Base-by-base conservation (phyloP, 257 asterid genomes). In the Gynochthodes officinalis region DNA sequence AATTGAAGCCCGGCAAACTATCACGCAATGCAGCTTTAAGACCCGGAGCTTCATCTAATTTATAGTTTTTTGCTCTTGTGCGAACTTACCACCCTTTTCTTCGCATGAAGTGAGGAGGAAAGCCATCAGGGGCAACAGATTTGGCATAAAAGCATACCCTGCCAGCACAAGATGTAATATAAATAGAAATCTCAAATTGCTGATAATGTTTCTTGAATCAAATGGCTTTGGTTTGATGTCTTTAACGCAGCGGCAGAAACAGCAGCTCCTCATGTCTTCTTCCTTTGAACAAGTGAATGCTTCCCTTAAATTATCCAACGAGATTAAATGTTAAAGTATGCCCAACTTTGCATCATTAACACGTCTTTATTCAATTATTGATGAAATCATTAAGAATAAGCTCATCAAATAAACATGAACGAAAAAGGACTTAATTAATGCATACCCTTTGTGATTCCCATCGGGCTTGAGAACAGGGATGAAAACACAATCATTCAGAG, bases 281-380 rank as follows among this genome's bases (percentile, higher is more conserved):
- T 87, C 96, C 27, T 39, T 84, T 2, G 96, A 90, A 77, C 92
- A 89, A 25, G 86, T 78, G 50, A 74, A 76, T 8, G 89, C 93
- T 76, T 90, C 76, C 77, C 96, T 90, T 77, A 10, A 75, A 54
- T 1, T 37, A 23, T 25, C 49, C 35, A 69, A 53, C 33, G 37
- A 35, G 32, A 57, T 27, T 5, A 21, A 37, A 30, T 7, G n/a
- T n/a, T n/a, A n/a, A n/a, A n/a, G n/a, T n/a, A n/a, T n/a, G n/a
- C n/a, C n/a, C n/a, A n/a, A n/a, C n/a, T n/a, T n/a, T n/a, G n/a
- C n/a, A n/a, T n/a, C n/a, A n/a, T n/a, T n/a, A n/a, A n/a, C n/a
- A n/a, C n/a, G n/a, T n/a, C n/a, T n/a, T n/a, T n/a, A n/a, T n/a
- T 28, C 39, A 57, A 25, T 23, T 15, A 9, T 32, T 57, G 33